Evolutionary conservation across 176 grass and related monocot genomes (phyloP), one percentile per base, ranked within the genome.

Genomic region (Saccharum officinarum): DNA sequence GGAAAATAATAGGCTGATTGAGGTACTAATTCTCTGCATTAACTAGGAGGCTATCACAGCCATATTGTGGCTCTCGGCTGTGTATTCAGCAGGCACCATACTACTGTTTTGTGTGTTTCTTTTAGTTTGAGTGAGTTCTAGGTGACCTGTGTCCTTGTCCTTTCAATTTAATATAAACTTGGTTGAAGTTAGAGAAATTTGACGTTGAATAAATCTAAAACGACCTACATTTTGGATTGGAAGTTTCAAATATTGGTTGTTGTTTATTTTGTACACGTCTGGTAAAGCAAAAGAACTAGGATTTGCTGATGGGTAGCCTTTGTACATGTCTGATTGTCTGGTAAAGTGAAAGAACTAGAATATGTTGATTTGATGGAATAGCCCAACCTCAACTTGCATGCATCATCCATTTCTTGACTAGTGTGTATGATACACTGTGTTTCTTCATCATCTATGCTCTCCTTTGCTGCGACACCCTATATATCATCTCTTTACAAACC

Each of bases 401-500:
- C 31, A 36, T 8, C 31, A 67, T 36, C 65, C 13, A 36, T 67
- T 66, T 33, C 64, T 67, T 67, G 64, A 67, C 64, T 67, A 34
- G 64, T 18, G 30, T 67, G 6, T 67, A 67, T 36, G 64, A 34
- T 34, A 34, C 64, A 67, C 64, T 18, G 28, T 16, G 67, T 71
- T 65, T 30, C 20, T 41, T 71, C 68, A 42, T 7, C 68, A 71
- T 71, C 38, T 71, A 42, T 42, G 20, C 10, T 71, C 20, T 42
- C 20, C 66, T 69, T 40, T 70, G 1, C 67, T 69, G 67, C 18
- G 3, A 31, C 17, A 37, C 34, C 67, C 9, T 63, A 63, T 62
- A 61, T 26, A 64, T 85, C 62, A 39, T 30, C 78, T 84, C 88
- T 65, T 70, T 36, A 74, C 18, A 80, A 54, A 85, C 67, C 39